These are phyloP conservation scores for Nicotiana sylvestris DNA, from an alignment of 257 asterid species.

Conservation along the genomic window DNA sequence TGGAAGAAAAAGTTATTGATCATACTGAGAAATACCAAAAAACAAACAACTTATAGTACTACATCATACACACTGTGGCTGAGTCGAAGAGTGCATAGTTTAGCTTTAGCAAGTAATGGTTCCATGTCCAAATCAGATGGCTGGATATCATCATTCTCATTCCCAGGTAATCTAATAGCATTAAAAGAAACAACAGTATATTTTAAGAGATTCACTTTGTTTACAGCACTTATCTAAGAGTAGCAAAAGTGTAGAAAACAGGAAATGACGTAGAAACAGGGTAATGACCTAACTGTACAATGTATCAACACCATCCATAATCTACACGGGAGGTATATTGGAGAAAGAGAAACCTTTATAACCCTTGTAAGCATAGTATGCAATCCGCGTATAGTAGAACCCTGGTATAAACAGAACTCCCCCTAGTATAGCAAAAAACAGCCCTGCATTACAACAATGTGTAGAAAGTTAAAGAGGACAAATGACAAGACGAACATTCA, in stretches of 20 bases:
- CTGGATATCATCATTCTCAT: not conserved
- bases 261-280: not conserved
- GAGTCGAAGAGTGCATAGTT: not conserved
- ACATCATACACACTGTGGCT: not conserved
- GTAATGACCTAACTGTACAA: slow-evolving; percentile 46
- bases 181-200: not conserved
- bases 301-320: slow-evolving; percentile 10
- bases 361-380: slow-evolving; percentile 96
- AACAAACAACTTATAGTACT: not conserved
- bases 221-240: not conserved
- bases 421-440: slow-evolving; percentile 79
- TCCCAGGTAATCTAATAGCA: not conserved
- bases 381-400: slow-evolving; percentile 85
- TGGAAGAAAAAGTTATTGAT: not conserved
- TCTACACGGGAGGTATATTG: slow-evolving; percentile 81
- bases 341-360: slow-evolving; percentile 92
- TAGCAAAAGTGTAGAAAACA: not conserved
- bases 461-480: not conserved
- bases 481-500: not conserved
- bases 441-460: slow-evolving; percentile 42
- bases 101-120: not conserved
- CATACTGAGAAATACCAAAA: not conserved
- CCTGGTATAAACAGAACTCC: slow-evolving; percentile 88
- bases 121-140: not conserved
- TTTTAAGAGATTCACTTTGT: not conserved